These are phyloP conservation scores for Volvariella surrecta DNA, from an alignment of 1,284 basidiomycete genomes.

Conservation along the genomic window DNA sequence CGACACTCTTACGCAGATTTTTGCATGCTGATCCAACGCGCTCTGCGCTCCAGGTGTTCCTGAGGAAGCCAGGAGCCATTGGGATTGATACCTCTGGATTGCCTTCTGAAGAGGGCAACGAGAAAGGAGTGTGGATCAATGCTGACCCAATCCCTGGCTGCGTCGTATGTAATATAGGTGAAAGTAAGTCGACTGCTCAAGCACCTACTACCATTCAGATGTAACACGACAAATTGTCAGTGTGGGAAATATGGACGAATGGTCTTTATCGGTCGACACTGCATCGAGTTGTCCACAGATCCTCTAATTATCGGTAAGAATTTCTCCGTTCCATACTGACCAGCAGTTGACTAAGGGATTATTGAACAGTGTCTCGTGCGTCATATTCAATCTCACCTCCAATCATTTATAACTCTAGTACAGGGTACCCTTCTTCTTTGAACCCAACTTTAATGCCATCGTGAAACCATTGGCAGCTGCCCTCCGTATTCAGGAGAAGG, in stretches of 20 bases:
- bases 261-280: constrained; percentile 69
- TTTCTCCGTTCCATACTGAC: background rate
- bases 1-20: constrained; percentile 41
- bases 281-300: constrained; percentile 70
- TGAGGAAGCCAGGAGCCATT: constrained; percentile 32
- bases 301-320: constrained; percentile 61
- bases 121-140: constrained; percentile 66
- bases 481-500: constrained; percentile 31
- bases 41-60: constrained; percentile 75
- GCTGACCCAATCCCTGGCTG: constrained; percentile 74
- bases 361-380: constrained; percentile 34
- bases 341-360: background rate
- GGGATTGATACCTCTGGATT: constrained; percentile 28
- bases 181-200: constrained; percentile 45
- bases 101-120: constrained; percentile 39
- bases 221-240: constrained; percentile 22
- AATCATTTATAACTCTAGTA: background rate
- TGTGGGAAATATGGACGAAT: constrained; percentile 84
- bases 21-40: constrained; percentile 73
- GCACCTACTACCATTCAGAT: background rate
- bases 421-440: constrained; percentile 81
- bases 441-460: constrained; percentile 68
- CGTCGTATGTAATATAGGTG: constrained; percentile 77
- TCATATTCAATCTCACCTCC: constrained; percentile 9
- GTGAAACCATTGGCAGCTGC: constrained; percentile 54